phyloP scores from a whole-genome alignment of 2,329 filamentous ascomycete genomes.

The Daldinia sp. region DNA sequence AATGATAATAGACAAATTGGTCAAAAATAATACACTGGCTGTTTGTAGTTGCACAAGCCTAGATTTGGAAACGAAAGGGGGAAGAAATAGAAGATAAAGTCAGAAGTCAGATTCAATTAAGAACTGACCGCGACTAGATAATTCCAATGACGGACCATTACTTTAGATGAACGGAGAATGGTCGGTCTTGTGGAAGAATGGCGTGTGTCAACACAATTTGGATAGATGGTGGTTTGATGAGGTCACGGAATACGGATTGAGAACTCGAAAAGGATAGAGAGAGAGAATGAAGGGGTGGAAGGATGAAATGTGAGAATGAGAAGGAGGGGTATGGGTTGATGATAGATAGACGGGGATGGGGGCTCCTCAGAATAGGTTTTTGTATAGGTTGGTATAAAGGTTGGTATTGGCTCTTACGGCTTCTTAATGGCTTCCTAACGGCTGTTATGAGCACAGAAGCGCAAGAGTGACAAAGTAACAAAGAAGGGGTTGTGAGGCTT shows the following conservation, averaged over 20 bases:
- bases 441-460: no score
- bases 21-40: slow-evolving; percentile 40
- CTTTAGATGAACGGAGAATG: slow-evolving; percentile 25
- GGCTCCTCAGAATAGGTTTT: neutral
- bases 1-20: slow-evolving; percentile 1
- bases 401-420: no score
- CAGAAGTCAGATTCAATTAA: slow-evolving; percentile 47
- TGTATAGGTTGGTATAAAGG: no score
- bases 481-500: slow-evolving; percentile 30
- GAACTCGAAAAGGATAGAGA: slow-evolving; percentile 11
- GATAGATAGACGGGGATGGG: slow-evolving; percentile 3
- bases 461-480: slow-evolving; percentile 8
- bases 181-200: slow-evolving; percentile 28
- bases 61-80: slow-evolving; percentile 24
- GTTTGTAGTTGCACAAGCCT: slow-evolving; percentile 12
- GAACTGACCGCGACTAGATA: slow-evolving; percentile 42
- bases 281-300: neutral
- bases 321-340: slow-evolving; percentile 5
- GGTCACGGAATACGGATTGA: slow-evolving; percentile 36
- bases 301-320: neutral
- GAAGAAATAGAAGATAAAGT: neutral
- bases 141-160: slow-evolving; percentile 29
- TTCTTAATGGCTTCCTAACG: no score
- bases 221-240: slow-evolving; percentile 39
- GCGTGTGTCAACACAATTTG: slow-evolving; percentile 18